Base-by-base conservation (phyloP, 257 asterid genomes). In the Rubia yunnanensis region DNA sequence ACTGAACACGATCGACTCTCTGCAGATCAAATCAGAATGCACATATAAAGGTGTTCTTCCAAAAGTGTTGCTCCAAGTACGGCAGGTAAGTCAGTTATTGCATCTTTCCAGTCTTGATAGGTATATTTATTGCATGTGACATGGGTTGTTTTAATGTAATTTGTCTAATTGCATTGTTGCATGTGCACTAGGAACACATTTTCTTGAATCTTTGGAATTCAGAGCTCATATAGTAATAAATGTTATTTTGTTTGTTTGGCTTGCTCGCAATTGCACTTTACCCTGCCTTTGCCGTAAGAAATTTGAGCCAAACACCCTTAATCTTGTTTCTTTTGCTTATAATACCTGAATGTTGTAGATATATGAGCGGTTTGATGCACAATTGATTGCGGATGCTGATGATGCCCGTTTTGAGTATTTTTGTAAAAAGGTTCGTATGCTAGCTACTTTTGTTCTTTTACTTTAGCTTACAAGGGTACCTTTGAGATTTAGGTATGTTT, bases 21-120 rank as follows among this genome's bases (percentile, higher is more conserved):
- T 82, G 74, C 94, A 92, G 99, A 80, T 92, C 31, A 87, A 82
- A 78, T 76, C 85, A 84, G 95, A 72, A 31, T 89, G 92, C 80
- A 69, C 70, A 31, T 80, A 79, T 82, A 92, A 86, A 79, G 96
- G 97, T 44, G 85, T 92, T 70, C 95, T 89, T 72, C 87, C 94
- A 56, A 89, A 89, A 82, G 79, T 92, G 71, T 67, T 87, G 72
- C 80, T 78, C 78, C 92, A 72, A 79, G 89, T 73, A 5, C 86
- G 83, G 44, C 96, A 92, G 92, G 98, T 87, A 48, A 72, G 80
- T 63, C 13, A 10, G 41, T 26, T 28, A 10, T 34, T 56, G 10
- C 9, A 13, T 31, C n/a, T 13, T 32, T 46, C 36, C 23, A 18
- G 10, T 24, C 49, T 30, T 44, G 48, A 39, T 39, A 39, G 11